phyloP scores from a whole-genome alignment of 2,329 filamentous ascomycete species.

The Endoconidiophora laricicola region DNA sequence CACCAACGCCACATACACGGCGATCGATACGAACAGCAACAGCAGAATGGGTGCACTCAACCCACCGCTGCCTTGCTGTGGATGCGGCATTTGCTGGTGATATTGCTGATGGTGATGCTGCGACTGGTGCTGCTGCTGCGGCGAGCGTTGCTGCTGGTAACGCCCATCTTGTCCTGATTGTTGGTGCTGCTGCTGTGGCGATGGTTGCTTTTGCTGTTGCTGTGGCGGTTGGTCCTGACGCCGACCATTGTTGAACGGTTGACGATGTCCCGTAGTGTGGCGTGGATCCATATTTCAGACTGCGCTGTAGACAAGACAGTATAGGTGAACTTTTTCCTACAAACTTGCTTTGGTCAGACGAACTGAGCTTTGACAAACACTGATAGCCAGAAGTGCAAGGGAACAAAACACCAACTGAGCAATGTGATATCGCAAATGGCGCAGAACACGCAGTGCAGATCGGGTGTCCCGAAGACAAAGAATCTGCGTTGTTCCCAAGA shows the following conservation, averaged over 20 bases:
- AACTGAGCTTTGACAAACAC: too few species aligned
- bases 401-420: too few species aligned
- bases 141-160: not conserved
- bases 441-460: too few species aligned
- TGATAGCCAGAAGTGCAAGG: too few species aligned
- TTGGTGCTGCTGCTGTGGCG: not conserved
- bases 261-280: constrained; percentile 2
- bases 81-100: constrained; percentile 8
- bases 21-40: constrained; percentile 12
- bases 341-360: too few species aligned
- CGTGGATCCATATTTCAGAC: constrained; percentile 9
- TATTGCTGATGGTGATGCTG: constrained; percentile 3
- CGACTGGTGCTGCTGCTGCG: not conserved
- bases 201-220: not conserved
- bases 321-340: too few species aligned
- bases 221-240: not conserved
- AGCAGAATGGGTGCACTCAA: constrained; percentile 11
- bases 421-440: too few species aligned
- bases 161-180: not conserved
- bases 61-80: constrained; percentile 7
- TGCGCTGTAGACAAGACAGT: not conserved
- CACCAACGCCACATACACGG: constrained; percentile 13
- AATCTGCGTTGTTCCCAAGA: too few species aligned
- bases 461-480: too few species aligned
- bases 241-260: not conserved